phyloP scores from a whole-genome alignment of 768 basidiomycete species.

The Glaciozyma antarctica region DNA sequence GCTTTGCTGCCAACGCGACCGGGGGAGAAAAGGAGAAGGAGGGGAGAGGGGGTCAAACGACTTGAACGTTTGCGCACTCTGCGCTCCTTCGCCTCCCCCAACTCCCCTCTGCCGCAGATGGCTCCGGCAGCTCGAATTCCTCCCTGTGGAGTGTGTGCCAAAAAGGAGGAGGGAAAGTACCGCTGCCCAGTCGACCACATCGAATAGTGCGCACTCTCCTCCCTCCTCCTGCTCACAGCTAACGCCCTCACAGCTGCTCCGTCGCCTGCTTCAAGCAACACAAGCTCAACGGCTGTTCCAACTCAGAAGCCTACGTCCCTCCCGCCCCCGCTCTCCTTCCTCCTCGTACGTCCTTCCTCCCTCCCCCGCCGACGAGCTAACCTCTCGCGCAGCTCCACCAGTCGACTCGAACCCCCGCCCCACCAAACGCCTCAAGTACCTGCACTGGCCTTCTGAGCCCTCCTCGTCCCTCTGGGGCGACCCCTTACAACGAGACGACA shows the following conservation, averaged over 20 bases:
- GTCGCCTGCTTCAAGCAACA: slow-evolving; percentile 3
- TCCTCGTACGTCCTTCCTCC: not conserved
- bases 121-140: not conserved
- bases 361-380: too few relatives aligned
- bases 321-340: not conserved
- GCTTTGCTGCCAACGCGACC: too few relatives aligned
- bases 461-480: too few relatives aligned
- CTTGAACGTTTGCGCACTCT: too few relatives aligned
- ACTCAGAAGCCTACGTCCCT: not conserved
- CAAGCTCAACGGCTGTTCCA: not conserved
- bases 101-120: not conserved
- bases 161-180: not conserved
- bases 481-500: too few relatives aligned
- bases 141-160: not conserved
- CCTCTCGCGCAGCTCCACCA: too few relatives aligned
- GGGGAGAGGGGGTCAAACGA: too few relatives aligned
- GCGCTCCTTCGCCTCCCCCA: not conserved
- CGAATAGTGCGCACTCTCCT: not conserved
- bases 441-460: too few relatives aligned
- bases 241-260: not conserved
- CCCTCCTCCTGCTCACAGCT: not conserved
- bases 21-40: too few relatives aligned
- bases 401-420: too few relatives aligned
- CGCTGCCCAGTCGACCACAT: not conserved
- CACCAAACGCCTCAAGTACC: too few relatives aligned